These are phyloP conservation scores for Phallus indusiatus DNA, from an alignment of 768 basidiomycete species.

Conservation along the genomic window DNA sequence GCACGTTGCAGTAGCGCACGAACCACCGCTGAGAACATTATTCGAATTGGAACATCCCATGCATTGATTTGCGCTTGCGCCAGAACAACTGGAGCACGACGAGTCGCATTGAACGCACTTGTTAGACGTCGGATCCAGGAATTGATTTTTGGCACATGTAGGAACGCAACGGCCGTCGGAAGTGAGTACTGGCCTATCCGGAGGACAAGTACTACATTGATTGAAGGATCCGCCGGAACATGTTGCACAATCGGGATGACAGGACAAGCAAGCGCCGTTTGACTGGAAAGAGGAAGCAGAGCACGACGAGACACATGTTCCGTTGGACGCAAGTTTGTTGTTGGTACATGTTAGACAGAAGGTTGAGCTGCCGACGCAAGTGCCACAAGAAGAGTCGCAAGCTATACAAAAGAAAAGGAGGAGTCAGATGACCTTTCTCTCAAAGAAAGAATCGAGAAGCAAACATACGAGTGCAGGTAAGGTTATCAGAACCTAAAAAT, in stretches of 20 bases:
- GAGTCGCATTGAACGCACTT: conserved; percentile 66
- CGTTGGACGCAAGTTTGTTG: conserved; percentile 56
- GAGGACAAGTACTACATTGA: conserved; percentile 66
- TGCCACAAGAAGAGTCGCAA: conserved; percentile 64
- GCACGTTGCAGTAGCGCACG: conserved; percentile 58
- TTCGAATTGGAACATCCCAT: conserved; percentile 61
- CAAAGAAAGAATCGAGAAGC: neutral
- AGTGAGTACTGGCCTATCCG: conserved; percentile 59
- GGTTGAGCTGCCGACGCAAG: conserved; percentile 55
- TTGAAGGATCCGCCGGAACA: conserved; percentile 74
- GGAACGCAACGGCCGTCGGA: conserved; percentile 64
- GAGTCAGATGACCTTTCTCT: neutral
- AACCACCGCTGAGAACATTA: conserved; percentile 53
- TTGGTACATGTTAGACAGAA: conserved; percentile 69
- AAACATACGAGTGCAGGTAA: conserved; percentile 62
- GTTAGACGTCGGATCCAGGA: conserved; percentile 54
- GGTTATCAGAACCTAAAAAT: conserved; percentile 64
- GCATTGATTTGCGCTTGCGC: conserved; percentile 55
- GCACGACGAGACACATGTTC: conserved; percentile 68
- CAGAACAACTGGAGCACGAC: conserved; percentile 72
- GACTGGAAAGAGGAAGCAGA: conserved; percentile 63
- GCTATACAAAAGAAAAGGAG: conserved; percentile 26
- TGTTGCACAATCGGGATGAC: conserved; percentile 80
- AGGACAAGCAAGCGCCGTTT: conserved; percentile 56
- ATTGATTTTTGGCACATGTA: conserved; percentile 65